These are phyloP conservation scores for Potentilla sterilis DNA, from an alignment of 306 rosid genomes.

Conservation along the genomic window DNA sequence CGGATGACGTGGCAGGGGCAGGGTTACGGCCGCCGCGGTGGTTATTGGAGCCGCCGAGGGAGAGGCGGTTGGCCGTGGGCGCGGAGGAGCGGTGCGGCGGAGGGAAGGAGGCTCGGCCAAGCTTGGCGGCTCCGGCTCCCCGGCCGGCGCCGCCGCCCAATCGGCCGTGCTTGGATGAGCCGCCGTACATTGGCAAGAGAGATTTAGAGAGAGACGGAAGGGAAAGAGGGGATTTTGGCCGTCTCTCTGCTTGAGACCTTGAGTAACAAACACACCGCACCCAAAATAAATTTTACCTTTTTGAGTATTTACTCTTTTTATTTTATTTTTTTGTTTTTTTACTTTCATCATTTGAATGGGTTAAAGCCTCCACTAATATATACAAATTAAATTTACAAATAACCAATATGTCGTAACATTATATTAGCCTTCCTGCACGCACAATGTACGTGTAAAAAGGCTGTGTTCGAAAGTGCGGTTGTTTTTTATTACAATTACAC, in stretches of 20 bases:
- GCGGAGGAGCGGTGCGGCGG: conserved; percentile 51
- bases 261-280: background rate
- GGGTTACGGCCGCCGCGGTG: conserved; percentile 39
- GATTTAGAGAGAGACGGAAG: conserved; percentile 7
- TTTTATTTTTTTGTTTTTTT: no score
- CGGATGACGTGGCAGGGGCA: conserved; percentile 24
- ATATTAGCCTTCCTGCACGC: no score
- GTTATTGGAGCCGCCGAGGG: conserved; percentile 44
- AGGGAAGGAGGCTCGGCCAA: conserved; percentile 49
- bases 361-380: no score
- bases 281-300: background rate
- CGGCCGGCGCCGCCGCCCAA: conserved; percentile 43
- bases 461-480: no score
- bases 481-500: no score
- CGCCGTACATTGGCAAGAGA: conserved; percentile 58
- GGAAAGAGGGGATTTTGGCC: background rate
- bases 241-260: background rate
- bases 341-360: no score
- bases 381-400: no score
- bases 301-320: no score
- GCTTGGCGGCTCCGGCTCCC: conserved; percentile 53
- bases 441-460: no score
- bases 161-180: conserved; percentile 81
- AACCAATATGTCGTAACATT: no score
- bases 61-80: conserved; percentile 42